Base-by-base conservation (phyloP, 2,329 filamentous ascomycete species). In the Escovopsis sp. region DNA sequence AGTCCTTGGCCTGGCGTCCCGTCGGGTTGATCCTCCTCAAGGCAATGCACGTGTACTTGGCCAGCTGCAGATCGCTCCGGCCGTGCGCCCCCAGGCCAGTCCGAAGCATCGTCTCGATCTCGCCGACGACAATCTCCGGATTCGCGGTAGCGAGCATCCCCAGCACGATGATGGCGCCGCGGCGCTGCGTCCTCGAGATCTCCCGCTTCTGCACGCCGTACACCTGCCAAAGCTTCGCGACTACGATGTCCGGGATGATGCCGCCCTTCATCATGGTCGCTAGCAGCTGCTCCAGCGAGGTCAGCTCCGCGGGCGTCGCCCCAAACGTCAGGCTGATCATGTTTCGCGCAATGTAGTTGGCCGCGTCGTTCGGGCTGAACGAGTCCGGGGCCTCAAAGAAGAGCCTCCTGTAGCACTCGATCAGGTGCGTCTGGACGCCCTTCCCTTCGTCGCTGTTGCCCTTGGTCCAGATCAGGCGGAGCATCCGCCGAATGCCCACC, bases 241-340 rank as follows among this genome's bases (percentile, higher is more conserved):
- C 71, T 34, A 98, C 88, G 1, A 80, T 64, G 15, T 92, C 85
- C 2, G 83, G 79, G 42, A 98, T 78, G 54, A 87, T 72, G 12
- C 85, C 84, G 27, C 79, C 78, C 58, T 87, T 92, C 84, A 94
- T 94, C 90, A 98, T 98, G 0, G 86, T 96, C 42, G 83, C 85
- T 6, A 98, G 67, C 4, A 98, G 67, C 57, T 98, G 90, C 57
- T 98, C 90, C 8, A 98, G 67, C 32, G 86, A 96, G 0, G 90
- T 98, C 36, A 98, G 64, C 54, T 98, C 90, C 1, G 92, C 90
- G 1, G 88, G 85, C 0, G 88, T 93, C 1, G 88, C 87, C 19
- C 87, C 88, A 55, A 94, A 96, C 0, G 90, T 98, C 50, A 98
- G 62, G 66, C 87, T 94, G 57, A 96, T 96, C 88, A 98, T 98